Base-by-base conservation (phyloP, 306 rosid genomes). In the Lathyrus tuberosus region DNA sequence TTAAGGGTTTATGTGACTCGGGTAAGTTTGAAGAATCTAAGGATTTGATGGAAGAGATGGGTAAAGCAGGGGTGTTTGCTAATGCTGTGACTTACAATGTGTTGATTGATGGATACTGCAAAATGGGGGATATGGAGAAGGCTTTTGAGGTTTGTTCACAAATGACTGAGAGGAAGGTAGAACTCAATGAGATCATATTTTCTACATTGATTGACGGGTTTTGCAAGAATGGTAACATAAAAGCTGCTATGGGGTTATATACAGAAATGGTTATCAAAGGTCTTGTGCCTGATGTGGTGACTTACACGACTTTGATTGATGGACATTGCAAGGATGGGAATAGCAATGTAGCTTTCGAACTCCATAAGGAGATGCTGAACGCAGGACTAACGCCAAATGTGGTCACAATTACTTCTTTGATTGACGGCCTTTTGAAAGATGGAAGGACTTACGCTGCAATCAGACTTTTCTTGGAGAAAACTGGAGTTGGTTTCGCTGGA, bases 261-360 rank as follows among this genome's bases (percentile, higher is more conserved):
- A 72, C 78, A 0, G 91, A 91, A 82, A 85, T 91, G 92, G 73
- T 65, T 31, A 78, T 83, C 65, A 88, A 91, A 82, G 75, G 87
- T 69, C 54, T 84, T 56, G 63, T 58, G 35, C 96, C 86, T 33
- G 96, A 91, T 53, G 83, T 86, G 51, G 88, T 85, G 40, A 74
- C 85, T 61, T 86, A 82, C 86, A 89, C 94, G 1, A 65, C 88
- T 51, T 81, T 91, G 80, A 89, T 91, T 3, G 90, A 89, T 48
- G 96, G 94, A 8, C 85, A 82, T 42, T 79, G 83, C 73, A 85
- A 87, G 83, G 76, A 51, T 42, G 88, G 90, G 48, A 80, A 81
- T 54, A 79, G 41, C 42, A 79, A 87, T 33, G 87, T 76, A 73
- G 94, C 88, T 79, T 73, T 79, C 38, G 69, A 78, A 69, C 67